Evolutionary conservation across 345 rosid species (phyloP).

Genomic region (Eucalyptus tenuipes): DNA sequence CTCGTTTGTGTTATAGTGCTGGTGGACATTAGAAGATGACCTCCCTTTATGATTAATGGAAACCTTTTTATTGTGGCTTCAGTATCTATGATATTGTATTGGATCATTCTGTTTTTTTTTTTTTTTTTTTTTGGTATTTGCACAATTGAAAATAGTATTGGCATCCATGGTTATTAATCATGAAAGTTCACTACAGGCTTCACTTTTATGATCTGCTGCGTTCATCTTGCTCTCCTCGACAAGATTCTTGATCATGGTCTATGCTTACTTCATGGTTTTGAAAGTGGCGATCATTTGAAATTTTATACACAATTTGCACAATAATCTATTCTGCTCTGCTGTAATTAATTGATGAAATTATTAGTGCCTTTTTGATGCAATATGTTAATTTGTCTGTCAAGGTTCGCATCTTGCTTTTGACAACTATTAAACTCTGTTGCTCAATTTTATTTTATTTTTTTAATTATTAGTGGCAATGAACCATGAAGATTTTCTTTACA

Average conservation of each 20-base stretch:
- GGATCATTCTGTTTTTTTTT: neutral
- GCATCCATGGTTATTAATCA: neutral
- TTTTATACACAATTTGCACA: neutral
- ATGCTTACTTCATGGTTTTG: neutral
- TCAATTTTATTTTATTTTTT: neutral
- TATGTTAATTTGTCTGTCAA: neutral
- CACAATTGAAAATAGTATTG: neutral
- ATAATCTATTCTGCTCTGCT: neutral
- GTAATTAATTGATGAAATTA: neutral
- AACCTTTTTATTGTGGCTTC: neutral
- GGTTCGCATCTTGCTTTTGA: neutral
- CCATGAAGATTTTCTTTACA: neutral
- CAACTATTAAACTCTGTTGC: neutral
- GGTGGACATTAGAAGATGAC: neutral
- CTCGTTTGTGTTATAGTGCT: neutral
- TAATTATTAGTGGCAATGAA: neutral
- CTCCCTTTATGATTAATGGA: neutral
- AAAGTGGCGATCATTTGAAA: neutral
- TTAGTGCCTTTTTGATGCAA: neutral
- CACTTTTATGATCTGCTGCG: neutral
- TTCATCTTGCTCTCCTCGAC: neutral
- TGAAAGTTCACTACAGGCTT: neutral
- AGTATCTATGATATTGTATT: neutral
- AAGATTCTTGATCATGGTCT: neutral
- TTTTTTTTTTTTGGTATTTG: neutral